Evolutionary conservation across 2,329 filamentous ascomycete genomes (phyloP), one percentile per base, ranked within the genome.

Genomic region (Hypoxylon sp.): DNA sequence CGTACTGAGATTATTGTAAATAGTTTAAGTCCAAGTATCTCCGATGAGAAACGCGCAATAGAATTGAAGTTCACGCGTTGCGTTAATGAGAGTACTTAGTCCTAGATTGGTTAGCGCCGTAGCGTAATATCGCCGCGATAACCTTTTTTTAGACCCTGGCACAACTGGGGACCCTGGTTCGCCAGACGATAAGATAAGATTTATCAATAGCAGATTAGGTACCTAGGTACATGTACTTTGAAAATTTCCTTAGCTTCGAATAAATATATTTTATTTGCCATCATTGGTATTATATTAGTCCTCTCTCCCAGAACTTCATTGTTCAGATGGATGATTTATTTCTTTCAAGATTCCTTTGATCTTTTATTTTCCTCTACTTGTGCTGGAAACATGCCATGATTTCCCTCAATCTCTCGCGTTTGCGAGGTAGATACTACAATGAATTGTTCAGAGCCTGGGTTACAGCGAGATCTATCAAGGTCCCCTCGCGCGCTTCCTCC

Each of bases 401-500:
- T 73, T 67, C 72, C 55, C 71, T 74, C 39, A 73, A 46, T 58
- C 67, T 72, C 67, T 71, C 71, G 24, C 72, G 73, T 75, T 74
- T 76, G 72, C 71, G 71, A 39, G 65, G 70, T 73, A 77, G 71
- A 74, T 75, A 73, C 62, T 75, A 73, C 62, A 59, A 35, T 70
- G 52, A 73, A 65, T 67, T 76, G 42, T 48, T 64, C 17, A 72
- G 60, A 63, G 17, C 48, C 26, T 59, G 63, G 29, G 57, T 37
- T 39, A 19, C 59, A 17, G 62, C 53, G 9, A 64, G 54, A 44
- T 22, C 66, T 57, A 50, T 55, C 46, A 47, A 63, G 65, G 47
- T 67, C 66, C 62, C 62, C 59, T 75, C 68, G 35, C 84, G 85
- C 66, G 75, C 81, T 75, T 85, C 86, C 22, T 90, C 89, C 46